Evolutionary conservation across 805 yeast genomes (phyloP).

Genomic region (Yarrowia sp.): DNA sequence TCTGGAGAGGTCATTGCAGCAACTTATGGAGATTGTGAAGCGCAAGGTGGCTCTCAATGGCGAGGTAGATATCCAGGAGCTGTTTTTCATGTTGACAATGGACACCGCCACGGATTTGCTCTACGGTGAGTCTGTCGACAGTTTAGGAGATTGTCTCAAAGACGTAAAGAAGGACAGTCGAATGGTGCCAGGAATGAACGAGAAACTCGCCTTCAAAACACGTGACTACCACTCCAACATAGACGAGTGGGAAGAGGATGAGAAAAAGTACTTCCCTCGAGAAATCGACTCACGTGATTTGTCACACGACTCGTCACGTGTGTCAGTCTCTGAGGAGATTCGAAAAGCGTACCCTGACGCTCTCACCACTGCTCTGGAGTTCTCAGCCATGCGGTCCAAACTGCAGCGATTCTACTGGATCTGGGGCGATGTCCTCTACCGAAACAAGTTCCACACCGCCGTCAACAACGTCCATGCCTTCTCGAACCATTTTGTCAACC

Average conservation of each 20-base stretch:
- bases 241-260: too few relatives aligned
- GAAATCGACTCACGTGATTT: neutral
- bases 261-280: too few relatives aligned
- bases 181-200: too few relatives aligned
- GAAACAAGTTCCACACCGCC: conserved; percentile 49
- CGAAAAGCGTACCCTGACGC: conserved; percentile 41
- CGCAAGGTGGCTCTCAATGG: neutral
- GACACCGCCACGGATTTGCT: conserved; percentile 51
- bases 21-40: conserved; percentile 26
- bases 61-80: conserved; percentile 46
- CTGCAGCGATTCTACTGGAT: conserved; percentile 43
- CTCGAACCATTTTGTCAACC: conserved; percentile 53
- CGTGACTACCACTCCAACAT: neutral
- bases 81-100: conserved; percentile 48
- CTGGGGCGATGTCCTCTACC: conserved; percentile 40
- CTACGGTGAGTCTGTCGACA: conserved; percentile 48
- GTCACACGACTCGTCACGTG: neutral
- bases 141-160: conserved; percentile 41
- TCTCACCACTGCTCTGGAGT: conserved; percentile 43
- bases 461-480: conserved; percentile 48
- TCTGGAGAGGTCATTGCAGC: conserved; percentile 45
- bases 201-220: neutral
- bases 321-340: conserved; percentile 38
- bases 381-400: conserved; percentile 40
- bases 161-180: neutral